Base-by-base conservation (phyloP, 75 land plant genomes). In the Pinus tabuliformis region DNA sequence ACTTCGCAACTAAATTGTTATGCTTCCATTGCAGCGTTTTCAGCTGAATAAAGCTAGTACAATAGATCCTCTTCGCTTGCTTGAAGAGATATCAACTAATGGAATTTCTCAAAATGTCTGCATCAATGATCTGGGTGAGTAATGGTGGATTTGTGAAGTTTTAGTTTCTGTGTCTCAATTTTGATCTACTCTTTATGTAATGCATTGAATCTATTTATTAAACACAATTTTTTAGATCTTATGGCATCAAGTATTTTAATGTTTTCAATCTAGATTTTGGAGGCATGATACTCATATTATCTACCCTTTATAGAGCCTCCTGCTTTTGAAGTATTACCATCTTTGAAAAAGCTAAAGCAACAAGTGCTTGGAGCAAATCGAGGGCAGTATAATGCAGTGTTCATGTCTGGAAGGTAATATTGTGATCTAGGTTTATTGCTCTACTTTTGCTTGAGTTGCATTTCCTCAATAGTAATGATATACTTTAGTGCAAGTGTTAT, bases 391-490 rank as follows among this genome's bases (percentile, higher is more conserved):
- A 87, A 85, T 82, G 95, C 99, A 54, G 95, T 97, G 37, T 92
- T 97, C 81, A 97, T 97, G 99, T 97, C 99, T 74, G 99, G 99
- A 82, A 97, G 99, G 99, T 96, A 80, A 36, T 49, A 9, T 6
- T 74, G 30, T 16, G 20, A 17, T 77, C 49, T 37, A 28, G 77
- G n/a, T 64, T 16, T 64, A 64, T 17, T 30, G 28, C 36, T 16
- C 24, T 62, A 62, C 64, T 62, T 26, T 28, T 24, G 12, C 30
- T 17, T 33, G 18, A 64, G 42, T 64, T 64, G 42, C n/a, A 36
- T 17, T 33, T 36, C 20, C 36, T 64, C 36, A 42, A 64, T 36
- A 7, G 36, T 36, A 64, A 9, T 33, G 68, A 33, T 30, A 36
- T 64, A 64, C 68, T 64, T 64, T 6, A 64, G 68, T 5, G 20